Conservation (phyloP, 2,329 filamentous ascomycete species). For the Sporothrix humicola region DNA sequence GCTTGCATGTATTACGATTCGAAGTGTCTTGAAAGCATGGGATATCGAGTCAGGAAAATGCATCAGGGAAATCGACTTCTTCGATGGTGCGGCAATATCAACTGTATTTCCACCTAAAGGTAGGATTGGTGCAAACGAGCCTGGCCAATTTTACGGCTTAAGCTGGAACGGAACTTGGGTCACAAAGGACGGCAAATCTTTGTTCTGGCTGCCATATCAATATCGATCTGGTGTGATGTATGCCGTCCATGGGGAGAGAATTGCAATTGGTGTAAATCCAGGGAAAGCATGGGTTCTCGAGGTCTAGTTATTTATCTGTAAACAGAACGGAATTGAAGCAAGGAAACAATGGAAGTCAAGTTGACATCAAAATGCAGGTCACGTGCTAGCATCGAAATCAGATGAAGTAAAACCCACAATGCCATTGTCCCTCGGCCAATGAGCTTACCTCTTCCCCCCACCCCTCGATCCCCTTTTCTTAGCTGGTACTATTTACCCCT, state of each 20-base stretch:
- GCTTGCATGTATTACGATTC: too few species aligned
- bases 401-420: too few species aligned
- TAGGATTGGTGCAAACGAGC: background rate
- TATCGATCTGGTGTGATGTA: background rate
- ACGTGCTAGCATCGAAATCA: too few species aligned
- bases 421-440: too few species aligned
- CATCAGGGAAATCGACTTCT: background rate
- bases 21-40: too few species aligned
- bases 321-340: too few species aligned
- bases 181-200: background rate
- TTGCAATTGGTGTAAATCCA: background rate
- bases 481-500: background rate
- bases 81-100: background rate
- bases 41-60: too few species aligned
- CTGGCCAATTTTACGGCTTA: background rate
- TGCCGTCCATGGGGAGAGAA: background rate
- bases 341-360: too few species aligned
- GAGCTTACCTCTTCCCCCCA: too few species aligned
- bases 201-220: background rate
- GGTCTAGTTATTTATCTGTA: too few species aligned
- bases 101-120: background rate
- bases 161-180: background rate
- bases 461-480: too few species aligned
- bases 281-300: background rate
- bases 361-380: too few species aligned